Percentiles rank a stretch among this genome's conserved stretches.
These are phyloP conservation scores for Macrolepiota fuliginosa DNA, from an alignment of 768 basidiomycete species.

Conservation along the genomic window DNA sequence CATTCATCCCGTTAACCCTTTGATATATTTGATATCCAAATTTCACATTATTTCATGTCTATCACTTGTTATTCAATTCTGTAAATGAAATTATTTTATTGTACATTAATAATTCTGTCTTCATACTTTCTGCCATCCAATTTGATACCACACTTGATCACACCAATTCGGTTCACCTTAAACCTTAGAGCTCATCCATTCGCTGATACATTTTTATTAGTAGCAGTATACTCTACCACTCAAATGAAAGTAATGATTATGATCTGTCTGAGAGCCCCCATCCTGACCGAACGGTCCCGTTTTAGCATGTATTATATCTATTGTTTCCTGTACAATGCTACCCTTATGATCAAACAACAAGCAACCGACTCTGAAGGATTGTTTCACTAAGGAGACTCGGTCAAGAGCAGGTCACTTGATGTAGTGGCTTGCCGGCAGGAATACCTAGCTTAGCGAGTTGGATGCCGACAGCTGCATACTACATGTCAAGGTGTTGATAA, in stretches of 20 bases:
- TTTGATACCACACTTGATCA: not conserved
- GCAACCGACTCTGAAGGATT: not conserved
- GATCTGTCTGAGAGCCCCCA: not conserved
- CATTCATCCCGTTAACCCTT: not conserved
- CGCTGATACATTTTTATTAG: not conserved
- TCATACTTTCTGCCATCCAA: not conserved
- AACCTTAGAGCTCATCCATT: not conserved
- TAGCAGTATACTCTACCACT: not conserved
- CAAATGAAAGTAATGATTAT: not conserved
- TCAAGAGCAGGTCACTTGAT: not conserved
- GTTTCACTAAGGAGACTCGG: not conserved
- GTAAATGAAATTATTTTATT: not conserved
- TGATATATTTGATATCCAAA: not conserved
- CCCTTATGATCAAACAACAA: not conserved
- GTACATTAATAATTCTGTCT: conserved; percentile 2
- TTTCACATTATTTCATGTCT: not conserved
- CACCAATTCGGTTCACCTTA: not conserved
- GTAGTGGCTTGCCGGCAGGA: not conserved
- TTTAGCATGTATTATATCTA: not conserved
- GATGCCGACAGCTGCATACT: no score
- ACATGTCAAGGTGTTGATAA: not conserved
- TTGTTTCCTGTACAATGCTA: not conserved
- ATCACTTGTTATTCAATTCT: not conserved
- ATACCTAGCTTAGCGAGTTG: not conserved
- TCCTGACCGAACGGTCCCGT: not conserved